These are phyloP conservation scores for Auriscalpium orientale DNA, from an alignment of 768 basidiomycete genomes.

Conservation along the genomic window DNA sequence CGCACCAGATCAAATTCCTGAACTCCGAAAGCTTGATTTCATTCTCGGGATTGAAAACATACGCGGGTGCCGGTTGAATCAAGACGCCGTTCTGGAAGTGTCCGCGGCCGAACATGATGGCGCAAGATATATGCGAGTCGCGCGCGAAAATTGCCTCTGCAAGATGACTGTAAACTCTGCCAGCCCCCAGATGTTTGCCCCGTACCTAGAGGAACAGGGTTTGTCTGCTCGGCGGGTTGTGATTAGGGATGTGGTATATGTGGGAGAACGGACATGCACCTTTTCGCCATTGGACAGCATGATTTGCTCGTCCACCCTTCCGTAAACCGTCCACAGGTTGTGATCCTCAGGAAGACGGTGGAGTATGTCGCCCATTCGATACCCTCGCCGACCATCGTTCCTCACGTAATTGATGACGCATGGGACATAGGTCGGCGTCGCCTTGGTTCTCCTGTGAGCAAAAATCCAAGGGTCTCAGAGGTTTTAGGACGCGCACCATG, in stretches of 20 bases:
- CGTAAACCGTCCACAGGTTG: constrained; percentile 21
- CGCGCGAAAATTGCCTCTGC: constrained; percentile 28
- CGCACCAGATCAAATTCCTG: constrained; percentile 29
- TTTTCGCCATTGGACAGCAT: constrained; percentile 37
- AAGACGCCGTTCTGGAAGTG: constrained; percentile 33
- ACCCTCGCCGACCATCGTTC: background rate
- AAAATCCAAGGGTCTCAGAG: constrained; percentile 6
- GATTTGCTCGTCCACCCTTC: constrained; percentile 37
- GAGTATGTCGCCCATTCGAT: constrained; percentile 1
- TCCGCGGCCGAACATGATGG: constrained; percentile 35
- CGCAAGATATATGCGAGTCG: constrained; percentile 25
- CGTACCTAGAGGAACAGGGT: constrained; percentile 30
- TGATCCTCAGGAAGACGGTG: background rate
- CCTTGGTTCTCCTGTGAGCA: background rate
- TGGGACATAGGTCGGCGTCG: background rate
- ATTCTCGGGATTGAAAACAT: constrained; percentile 26
- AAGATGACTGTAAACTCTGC: background rate
- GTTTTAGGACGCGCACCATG: constrained; percentile 21
- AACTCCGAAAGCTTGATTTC: constrained; percentile 22
- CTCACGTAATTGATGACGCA: background rate
- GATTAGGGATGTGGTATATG: background rate
- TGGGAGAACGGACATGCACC: constrained; percentile 15
- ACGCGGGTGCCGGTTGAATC: constrained; percentile 27
- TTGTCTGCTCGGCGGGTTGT: constrained; percentile 22
- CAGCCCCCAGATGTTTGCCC: background rate